Conservation (phyloP, 129 eudicot genomes). For the Daucus carota region DNA sequence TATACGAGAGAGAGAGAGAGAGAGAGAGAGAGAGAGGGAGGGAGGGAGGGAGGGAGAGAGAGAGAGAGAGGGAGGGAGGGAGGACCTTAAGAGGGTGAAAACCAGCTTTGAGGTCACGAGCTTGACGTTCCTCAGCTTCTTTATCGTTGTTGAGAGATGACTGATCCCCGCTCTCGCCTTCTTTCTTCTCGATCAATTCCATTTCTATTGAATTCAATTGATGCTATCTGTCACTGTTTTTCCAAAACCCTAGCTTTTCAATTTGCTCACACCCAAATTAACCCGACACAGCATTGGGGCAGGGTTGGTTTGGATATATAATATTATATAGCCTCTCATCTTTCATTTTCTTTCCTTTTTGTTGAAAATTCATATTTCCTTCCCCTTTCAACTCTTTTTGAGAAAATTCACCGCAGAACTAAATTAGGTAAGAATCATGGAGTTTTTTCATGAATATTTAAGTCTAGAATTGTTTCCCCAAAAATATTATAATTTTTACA, state of each 20-base stretch:
- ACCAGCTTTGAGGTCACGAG: constrained; percentile 82
- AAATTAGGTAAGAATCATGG: too few species aligned
- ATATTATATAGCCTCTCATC: too few species aligned
- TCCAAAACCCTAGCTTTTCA: constrained; percentile 41
- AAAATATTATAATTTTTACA: too few species aligned
- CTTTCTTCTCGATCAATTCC: constrained; percentile 25
- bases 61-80: neutral
- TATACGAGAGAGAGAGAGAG: neutral
- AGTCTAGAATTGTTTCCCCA: too few species aligned
- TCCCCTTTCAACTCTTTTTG: too few species aligned
- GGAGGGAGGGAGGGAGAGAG: constrained; percentile 1
- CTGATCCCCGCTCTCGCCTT: constrained; percentile 21
- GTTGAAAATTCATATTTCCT: too few species aligned
- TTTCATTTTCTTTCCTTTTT: too few species aligned
- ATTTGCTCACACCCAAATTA: neutral
- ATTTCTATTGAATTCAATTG: constrained; percentile 31
- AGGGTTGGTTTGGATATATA: neutral
- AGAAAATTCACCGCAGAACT: too few species aligned
- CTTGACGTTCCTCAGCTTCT: constrained; percentile 61
- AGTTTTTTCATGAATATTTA: too few species aligned
- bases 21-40: neutral
- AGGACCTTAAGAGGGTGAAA: constrained; percentile 78
- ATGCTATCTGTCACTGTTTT: constrained; percentile 5
- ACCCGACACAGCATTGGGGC: neutral
- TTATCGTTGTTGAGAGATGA: constrained; percentile 19